Base-by-base conservation (phyloP, 2,329 filamentous ascomycete genomes). In the Colletotrichum sp. region DNA sequence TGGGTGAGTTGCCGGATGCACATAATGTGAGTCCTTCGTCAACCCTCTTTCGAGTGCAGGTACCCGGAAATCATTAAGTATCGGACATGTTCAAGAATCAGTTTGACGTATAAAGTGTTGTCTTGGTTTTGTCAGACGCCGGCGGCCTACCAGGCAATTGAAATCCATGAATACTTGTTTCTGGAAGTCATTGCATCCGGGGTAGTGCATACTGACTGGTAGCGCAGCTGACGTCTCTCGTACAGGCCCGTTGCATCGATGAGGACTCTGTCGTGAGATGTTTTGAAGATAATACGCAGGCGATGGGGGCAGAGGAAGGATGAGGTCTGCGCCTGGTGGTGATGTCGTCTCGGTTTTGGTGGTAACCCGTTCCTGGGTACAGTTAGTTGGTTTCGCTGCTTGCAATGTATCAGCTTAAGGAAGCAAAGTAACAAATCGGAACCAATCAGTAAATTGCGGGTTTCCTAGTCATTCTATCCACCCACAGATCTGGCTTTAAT, bases 131-230 rank as follows among this genome's bases (percentile, higher is more conserved):
- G n/a, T 24, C n/a, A 13, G 44, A 1, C 44, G 1, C 1, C 10
- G 3, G 6, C 7, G 44, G 18, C 4, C 44, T 52, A 0, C 2
- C 0, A n/a, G n/a, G 4, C 18, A 52, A n/a, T n/a, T 44, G 8
- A 44, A 18, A 4, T 44, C 36, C 34, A 36, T 36, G 13, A 10
- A 32, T 32, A 13, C 4, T 10, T 32, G 32, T 13, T 32, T 12
- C 2, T 13, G 5, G 36, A 18, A 18, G 18, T 44, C 16, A 9
- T 22, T 22, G 10, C n/a, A 1, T 52, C n/a, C 12, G n/a, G 44
- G n/a, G 6, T 13, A 1, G 6, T 10, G 6, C 44, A 1, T 0
- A 12, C 0, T 52, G 10, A 1, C 44, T 52, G 44, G 10, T 52
- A 52, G n/a, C 44, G 2, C 3, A 0, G 18, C 44, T 1, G 44